Percentiles rank a stretch among this genome's conserved stretches.
phyloP scores from a whole-genome alignment of 306 rosid species.

The Cicer arietinum region DNA sequence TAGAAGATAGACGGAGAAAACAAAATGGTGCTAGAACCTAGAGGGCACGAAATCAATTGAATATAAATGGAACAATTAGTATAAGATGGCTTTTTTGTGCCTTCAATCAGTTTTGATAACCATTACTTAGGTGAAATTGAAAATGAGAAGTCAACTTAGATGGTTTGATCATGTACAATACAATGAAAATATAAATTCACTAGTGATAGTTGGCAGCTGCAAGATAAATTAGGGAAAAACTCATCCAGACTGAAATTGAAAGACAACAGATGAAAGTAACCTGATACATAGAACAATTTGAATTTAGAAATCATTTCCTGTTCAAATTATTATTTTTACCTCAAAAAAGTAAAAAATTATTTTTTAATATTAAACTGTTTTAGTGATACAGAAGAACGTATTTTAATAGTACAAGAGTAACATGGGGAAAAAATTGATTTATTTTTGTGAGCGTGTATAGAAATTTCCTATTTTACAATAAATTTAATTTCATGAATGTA shows the following conservation, averaged over 20 bases:
- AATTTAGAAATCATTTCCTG: conserved; percentile 35
- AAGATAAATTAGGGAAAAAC: conserved; percentile 6
- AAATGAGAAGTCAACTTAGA: conserved; percentile 2
- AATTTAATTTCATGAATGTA: not conserved
- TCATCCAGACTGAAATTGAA: not conserved
- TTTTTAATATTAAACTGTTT: not conserved
- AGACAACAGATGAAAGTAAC: conserved; percentile 22
- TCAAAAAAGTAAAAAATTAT: not conserved
- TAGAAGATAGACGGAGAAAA: conserved; percentile 32
- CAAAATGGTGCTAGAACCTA: conserved; percentile 8
- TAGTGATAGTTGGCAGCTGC: not conserved
- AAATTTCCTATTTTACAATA: conserved; percentile 3
- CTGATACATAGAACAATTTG: not conserved
- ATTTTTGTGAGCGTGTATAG: conserved; percentile 2
- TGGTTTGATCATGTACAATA: conserved; percentile 8
- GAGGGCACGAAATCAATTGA: conserved; percentile 17
- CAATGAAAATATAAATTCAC: conserved; percentile 24
- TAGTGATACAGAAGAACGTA: not conserved
- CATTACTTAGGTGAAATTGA: not conserved
- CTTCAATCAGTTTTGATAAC: conserved; percentile 1
- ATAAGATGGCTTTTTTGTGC: not conserved
- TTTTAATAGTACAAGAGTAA: not conserved
- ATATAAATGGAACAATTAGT: not conserved
- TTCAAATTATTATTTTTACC: conserved; percentile 13
- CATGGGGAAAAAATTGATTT: not conserved